Base-by-base conservation (phyloP, 2,329 filamentous ascomycete species). In the Chrysosporium queenslandicum region DNA sequence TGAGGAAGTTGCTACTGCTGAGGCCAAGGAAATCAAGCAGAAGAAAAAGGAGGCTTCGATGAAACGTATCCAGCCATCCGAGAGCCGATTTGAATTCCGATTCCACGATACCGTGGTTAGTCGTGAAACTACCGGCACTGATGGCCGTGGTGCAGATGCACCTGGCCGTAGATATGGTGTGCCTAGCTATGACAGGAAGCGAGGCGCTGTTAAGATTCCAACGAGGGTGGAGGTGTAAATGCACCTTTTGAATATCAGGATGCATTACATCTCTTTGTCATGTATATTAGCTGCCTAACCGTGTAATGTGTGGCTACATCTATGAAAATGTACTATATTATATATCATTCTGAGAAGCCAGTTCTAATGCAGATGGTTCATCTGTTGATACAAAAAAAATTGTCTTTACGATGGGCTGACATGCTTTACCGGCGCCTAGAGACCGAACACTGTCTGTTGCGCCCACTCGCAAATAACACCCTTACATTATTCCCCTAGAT, bases 161-260 rank as follows among this genome's bases (percentile, higher is more conserved):
- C 76, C 78, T 18, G 81, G 80, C 12, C 75, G 73, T 59, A 71
- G 80, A 58, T 84, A 84, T 61, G 80, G 81, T 60, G 72, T 82
- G 54, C 80, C 81, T 46, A 75, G 75, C 59, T 69, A 80, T 60
- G 80, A 83, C 56, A 70, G 81, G 55, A 82, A 82, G 74, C 77
- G 77, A 67, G 80, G 80, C 21, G 68, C 74, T 56, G 70, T 81
- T 60, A 83, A 83, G 72, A 82, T 83, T 56, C 80, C 80, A 11
- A 81, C 74, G 20, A 74, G 71, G 57, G 79, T 83, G 45, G 74
- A 77, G 58, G 71, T 71, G 41, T 74, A 66, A 53, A n/a, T 45
- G 14, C 36, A 18, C 25, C 5, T 43, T 27, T 42, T 18, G 5
- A 25, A 6, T n/a, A n/a, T n/a, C n/a, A 42, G 18, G 7, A 12